These are phyloP conservation scores for Coemansia sp. DNA, from an alignment of 371 early-diverging fungal species.

Conservation along the genomic window DNA sequence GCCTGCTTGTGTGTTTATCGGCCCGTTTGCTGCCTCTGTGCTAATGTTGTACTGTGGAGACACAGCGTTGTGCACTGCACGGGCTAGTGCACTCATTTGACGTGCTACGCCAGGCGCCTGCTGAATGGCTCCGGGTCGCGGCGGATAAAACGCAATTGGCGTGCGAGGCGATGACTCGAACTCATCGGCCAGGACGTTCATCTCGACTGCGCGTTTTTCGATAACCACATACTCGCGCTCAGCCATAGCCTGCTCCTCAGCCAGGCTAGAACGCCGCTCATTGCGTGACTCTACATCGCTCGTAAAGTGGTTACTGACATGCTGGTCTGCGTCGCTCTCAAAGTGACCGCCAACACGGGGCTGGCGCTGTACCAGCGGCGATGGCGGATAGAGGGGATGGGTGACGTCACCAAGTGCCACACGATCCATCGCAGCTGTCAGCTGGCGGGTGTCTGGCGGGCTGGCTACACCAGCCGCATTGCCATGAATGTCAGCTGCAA, in stretches of 20 bases:
- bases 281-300: constrained; percentile 21
- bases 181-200: constrained; percentile 86
- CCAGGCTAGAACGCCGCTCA: constrained; percentile 20
- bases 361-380: constrained; percentile 33
- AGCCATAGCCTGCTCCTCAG: constrained; percentile 60
- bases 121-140: constrained; percentile 31
- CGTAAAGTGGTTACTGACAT: constrained; percentile 12
- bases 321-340: constrained; percentile 28
- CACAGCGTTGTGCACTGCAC: constrained; percentile 41
- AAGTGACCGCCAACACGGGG: constrained; percentile 7
- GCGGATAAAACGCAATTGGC: constrained; percentile 41
- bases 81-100: constrained; percentile 48
- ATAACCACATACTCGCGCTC: constrained; percentile 84
- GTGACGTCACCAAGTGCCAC: constrained; percentile 1
- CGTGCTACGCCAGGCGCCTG: constrained; percentile 40
- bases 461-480: not conserved
- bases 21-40: constrained; percentile 39
- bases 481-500: not conserved
- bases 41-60: constrained; percentile 39
- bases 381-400: constrained; percentile 6
- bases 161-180: constrained; percentile 49
- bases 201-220: constrained; percentile 78
- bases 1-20: constrained; percentile 14
- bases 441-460: not conserved
- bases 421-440: constrained; percentile 4